Evolutionary conservation across 441 rosid genomes (phyloP).

Genomic region (Populus hybrid): DNA sequence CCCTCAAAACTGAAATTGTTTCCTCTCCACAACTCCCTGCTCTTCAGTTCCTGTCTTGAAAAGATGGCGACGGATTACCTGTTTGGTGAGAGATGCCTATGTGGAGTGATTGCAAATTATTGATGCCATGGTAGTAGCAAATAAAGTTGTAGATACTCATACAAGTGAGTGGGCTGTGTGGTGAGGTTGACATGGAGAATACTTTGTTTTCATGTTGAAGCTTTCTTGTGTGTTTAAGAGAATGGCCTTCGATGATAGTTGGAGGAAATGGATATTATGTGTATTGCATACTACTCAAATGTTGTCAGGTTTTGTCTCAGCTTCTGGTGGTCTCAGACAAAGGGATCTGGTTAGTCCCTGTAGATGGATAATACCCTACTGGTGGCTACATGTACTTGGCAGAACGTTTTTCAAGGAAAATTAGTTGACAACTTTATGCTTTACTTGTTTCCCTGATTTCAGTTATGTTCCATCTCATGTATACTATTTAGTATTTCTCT

Average conservation of each 20-base stretch:
- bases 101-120: background rate
- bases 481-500: background rate
- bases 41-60: background rate
- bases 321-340: background rate
- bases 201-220: background rate
- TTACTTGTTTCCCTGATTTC: background rate
- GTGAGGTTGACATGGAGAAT: background rate
- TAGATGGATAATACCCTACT: background rate
- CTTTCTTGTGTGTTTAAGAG: background rate
- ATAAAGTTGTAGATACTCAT: background rate
- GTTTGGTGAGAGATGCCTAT: background rate
- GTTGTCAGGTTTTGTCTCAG: background rate
- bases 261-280: background rate
- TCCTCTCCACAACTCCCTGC: background rate
- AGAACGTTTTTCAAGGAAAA: background rate
- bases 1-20: background rate
- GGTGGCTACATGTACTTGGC: background rate
- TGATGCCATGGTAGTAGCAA: background rate
- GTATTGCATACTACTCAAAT: too few relatives aligned
- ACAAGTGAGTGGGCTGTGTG: background rate
- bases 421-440: background rate
- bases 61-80: background rate
- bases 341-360: background rate
- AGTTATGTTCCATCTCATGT: background rate
- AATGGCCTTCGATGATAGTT: background rate